A percentile compares a stretch with the other conserved stretches of the same genome.
These are phyloP conservation scores for Neurospora sp. DNA, from an alignment of 495 filamentous ascomycete species.

Conservation along the genomic window DNA sequence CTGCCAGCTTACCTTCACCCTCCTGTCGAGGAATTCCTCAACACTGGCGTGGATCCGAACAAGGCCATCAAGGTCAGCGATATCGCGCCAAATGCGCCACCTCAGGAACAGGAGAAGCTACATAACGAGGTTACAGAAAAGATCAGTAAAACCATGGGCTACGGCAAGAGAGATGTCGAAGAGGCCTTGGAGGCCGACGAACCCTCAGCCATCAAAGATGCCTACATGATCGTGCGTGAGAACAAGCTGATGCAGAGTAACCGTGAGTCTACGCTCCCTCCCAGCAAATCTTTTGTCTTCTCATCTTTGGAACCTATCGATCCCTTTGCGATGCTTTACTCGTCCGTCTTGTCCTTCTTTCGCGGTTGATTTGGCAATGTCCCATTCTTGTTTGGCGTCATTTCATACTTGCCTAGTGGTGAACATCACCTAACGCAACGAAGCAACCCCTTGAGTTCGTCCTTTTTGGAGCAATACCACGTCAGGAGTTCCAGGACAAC, in stretches of 20 bases:
- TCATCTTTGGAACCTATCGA: background rate
- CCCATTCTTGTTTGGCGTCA: background rate
- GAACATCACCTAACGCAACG: constrained; percentile 7
- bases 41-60: constrained; percentile 84
- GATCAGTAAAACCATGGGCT: constrained; percentile 95
- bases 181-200: constrained; percentile 86
- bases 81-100: constrained; percentile 66
- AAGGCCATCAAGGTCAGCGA: constrained; percentile 75
- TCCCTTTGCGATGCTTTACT: background rate
- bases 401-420: constrained; percentile 1
- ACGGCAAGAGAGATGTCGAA: constrained; percentile 87
- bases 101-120: constrained; percentile 73
- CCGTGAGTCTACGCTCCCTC: constrained; percentile 46
- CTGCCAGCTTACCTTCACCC: constrained; percentile 76
- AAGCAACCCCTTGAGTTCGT: constrained; percentile 17
- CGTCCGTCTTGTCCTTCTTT: background rate
- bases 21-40: constrained; percentile 85
- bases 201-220: constrained; percentile 96
- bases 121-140: constrained; percentile 88
- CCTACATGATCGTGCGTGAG: constrained; percentile 93
- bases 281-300: background rate
- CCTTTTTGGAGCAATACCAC: constrained; percentile 29
- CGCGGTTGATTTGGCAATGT: background rate
- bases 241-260: constrained; percentile 96
- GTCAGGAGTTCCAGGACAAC: constrained; percentile 13